Evolutionary conservation across 2,329 filamentous ascomycete genomes (phyloP), one percentile per base, ranked within the genome.

Genomic region (Stemphylium lycopersici): DNA sequence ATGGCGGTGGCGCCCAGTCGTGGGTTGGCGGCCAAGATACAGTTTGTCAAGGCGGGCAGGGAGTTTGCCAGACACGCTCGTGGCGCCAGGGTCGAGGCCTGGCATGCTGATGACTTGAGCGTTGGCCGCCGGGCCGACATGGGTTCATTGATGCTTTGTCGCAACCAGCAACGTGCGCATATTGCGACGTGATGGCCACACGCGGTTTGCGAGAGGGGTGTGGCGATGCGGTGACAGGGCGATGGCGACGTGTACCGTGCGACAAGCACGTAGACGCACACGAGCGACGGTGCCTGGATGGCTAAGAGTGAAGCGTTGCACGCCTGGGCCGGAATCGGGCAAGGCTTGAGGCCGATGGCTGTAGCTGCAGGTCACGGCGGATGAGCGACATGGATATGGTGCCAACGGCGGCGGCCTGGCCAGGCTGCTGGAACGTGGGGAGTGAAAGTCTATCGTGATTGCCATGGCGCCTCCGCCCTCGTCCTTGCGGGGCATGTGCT

Each of bases 361-460:
- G 48, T 34, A 48, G 39, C 47, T 43, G 42, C 39, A 48, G 45
- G 54, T 13, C 12, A 39, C 52, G 24, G 51, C 51, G 46, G 50
- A 52, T 50, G 49, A 45, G 50, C 51, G 45, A 50, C 50, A 42
- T 52, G 51, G 40, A 37, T 37, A n/a, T 10, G 32, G 29, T 15
- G 45, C 37, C 40, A 24, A 44, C n/a, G 42, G 47, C 52, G 32
- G 41, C 43, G 52, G 55, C 45, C 41, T 46, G 48, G 52, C 58
- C 58, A 47, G 22, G 20, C 18, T 52, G 18, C 55, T 61, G 58
- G 58, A 50, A 58, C 41, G 51, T 53, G 58, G 55, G 58, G 52
- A 44, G 31, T 8, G 33, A 36, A 29, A 39, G 4, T 38, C 16
- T 5, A 13, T 20, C 16, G 15, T 38, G 6, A 24, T 13, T 38